phyloP scores from a whole-genome alignment of 1,284 basidiomycete species.

The Boletus sp. region DNA sequence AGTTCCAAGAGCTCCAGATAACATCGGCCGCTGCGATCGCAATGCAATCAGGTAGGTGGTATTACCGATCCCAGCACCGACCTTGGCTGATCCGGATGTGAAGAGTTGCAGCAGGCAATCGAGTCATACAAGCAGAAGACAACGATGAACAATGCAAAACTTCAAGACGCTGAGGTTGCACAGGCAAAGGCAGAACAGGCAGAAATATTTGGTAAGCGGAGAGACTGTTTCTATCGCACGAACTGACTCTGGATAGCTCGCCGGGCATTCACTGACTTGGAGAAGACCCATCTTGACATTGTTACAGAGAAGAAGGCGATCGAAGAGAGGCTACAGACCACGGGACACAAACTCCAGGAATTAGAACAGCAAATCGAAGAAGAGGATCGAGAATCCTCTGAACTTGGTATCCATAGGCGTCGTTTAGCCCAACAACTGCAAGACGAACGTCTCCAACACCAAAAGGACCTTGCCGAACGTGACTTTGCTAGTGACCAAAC shows the following conservation, averaged over 20 bases:
- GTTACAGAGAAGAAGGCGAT: conserved; percentile 53
- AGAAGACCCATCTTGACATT: conserved; percentile 56
- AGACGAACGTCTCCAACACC: conserved; percentile 72
- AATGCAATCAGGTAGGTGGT: conserved; percentile 53
- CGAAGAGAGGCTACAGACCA: conserved; percentile 50
- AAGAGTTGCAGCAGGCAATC: conserved; percentile 63
- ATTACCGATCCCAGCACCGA: not conserved
- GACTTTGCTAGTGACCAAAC: conserved; percentile 78
- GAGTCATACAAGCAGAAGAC: conserved; percentile 68
- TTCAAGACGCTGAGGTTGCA: conserved; percentile 70
- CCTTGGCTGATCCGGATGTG: conserved; percentile 4
- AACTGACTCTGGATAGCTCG: conserved; percentile 40
- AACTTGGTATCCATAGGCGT: conserved; percentile 61
- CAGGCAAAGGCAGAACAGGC: conserved; percentile 63
- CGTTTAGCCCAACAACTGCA: conserved; percentile 72
- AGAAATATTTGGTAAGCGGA: conserved; percentile 56
- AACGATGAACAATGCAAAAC: conserved; percentile 55
- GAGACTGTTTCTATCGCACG: not conserved
- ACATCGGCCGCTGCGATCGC: conserved; percentile 57
- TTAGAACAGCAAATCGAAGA: conserved; percentile 67
- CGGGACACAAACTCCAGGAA: conserved; percentile 58
- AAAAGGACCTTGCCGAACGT: conserved; percentile 72
- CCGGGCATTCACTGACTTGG: conserved; percentile 60
- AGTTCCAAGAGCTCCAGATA: conserved; percentile 68
- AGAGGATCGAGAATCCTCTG: conserved; percentile 65